Evolutionary conservation across 768 basidiomycete species (phyloP), one percentile per base, ranked within the genome.

Genomic region (Gautieria morchelliformis): DNA sequence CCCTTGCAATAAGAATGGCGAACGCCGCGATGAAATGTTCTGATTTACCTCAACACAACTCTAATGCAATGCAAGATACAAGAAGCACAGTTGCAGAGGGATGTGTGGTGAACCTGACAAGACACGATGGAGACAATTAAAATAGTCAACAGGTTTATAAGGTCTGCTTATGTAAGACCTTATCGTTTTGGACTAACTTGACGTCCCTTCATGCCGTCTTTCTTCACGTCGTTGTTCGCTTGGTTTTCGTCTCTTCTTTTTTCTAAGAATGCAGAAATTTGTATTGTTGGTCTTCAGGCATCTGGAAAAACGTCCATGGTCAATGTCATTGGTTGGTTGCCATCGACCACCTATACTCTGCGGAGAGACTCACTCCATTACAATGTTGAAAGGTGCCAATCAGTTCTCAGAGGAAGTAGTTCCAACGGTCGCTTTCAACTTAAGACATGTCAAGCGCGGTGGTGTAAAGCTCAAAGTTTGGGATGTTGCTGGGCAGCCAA

Each of bases 321-420:
- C 30, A 93, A 95, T 67, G 88, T 94, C 11, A 82, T 96, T 20
- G 87, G 87, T 5, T 64, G 53, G 55, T 55, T 60, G 58, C 33
- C 24, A 14, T 51, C 53, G 40, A 46, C 45, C 33, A 10, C 35
- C 14, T 10, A 9, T 37, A 37, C 35, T 14, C 14, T 11, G 14
- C 4, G 35, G 2, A 3, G 35, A 37, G 14, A 9, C 35, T 37
- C 8, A 37, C 35, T 9, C 35, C 35, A 2, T 5, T 37, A 5
- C 27, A 27, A 27, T 14, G 14, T 37, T 14, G 35, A 37, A 37
- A 57, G 56, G 56, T 27, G 56, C 56, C 3, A 57, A 57, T 39
- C 70, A 94, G 83, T 96, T 91, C 88, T 91, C 88, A 59, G 91
- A 94, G 74, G 93, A 95, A 55, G 91, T 93, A n/a, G 93, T 93